Evolutionary conservation across 768 basidiomycete species (phyloP), one percentile per base, ranked within the genome.

Genomic region (Pisolithus orientalis): DNA sequence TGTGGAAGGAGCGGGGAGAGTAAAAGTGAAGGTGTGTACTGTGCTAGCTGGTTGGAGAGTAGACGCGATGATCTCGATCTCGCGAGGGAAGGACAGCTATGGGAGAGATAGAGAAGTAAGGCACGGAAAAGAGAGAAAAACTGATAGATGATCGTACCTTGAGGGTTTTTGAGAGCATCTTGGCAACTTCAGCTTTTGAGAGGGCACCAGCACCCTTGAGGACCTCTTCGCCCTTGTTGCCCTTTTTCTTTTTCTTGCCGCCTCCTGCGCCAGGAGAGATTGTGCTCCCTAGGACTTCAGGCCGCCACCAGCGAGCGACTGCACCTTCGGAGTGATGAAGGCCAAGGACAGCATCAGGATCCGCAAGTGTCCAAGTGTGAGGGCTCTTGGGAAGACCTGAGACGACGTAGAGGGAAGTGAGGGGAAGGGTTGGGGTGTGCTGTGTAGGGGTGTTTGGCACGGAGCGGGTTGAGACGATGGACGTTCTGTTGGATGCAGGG

Each of bases 21-120:
- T 85, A 63, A 97, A 97, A 4, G 89, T 88, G 71, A 96, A 97
- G 0, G 83, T 87, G 65, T 96, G 92, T 43, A 93, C 84, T 14
- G 93, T 96, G 6, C 90, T 90, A 1, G 94, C 87, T 6, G 94
- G 94, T 59, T 94, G 90, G 9, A 94, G 79, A 0, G 92, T 91
- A n/a, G 93, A 92, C 13, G 93, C 91, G 64, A 97, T 88, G 51
- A 97, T 86, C 66, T 94, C 92, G 40, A 94, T 89, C 66, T 95
- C 93, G 49, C 88, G 87, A 34, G 90, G 83, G 68, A 94, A 94
- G 7, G 91, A 91, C 43, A 94, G 83, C 90, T 94, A 58, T 40
- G 39, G 16, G 31, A 34, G 13, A 4, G 45, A 49, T 47, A 6
- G 27, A 49, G 53, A 49, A 49, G 57, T 13, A 25, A 32, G 53